phyloP scores from a whole-genome alignment of 169 alveolate species.

The Plasmodium vinckei region DNA sequence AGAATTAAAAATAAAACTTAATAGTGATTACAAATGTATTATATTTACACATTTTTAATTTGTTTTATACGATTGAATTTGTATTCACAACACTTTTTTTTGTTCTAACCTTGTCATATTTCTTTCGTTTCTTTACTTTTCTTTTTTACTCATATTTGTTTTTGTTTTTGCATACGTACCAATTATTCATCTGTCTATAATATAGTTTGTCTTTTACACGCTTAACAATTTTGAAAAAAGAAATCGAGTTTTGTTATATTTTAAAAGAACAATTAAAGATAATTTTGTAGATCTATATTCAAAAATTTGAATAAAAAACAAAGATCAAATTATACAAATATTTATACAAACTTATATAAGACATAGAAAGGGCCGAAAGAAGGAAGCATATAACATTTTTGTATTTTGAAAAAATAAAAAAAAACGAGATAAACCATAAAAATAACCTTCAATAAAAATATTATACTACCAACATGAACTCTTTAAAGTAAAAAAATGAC shows the following conservation, averaged over 20 bases:
- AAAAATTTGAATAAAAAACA: neutral
- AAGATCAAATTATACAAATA: neutral
- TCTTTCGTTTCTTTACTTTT: neutral
- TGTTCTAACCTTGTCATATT: neutral
- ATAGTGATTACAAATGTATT: neutral
- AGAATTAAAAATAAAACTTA: slow-evolving; percentile 6
- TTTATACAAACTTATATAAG: neutral
- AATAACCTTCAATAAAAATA: slow-evolving; percentile 2
- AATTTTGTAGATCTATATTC: too few relatives aligned
- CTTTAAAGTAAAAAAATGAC: slow-evolving; percentile 29
- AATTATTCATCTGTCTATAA: too few relatives aligned
- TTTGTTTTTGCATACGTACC: too few relatives aligned
- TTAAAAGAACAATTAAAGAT: too few relatives aligned
- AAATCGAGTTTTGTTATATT: too few relatives aligned
- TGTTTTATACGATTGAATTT: slow-evolving; percentile 12
- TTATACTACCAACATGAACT: slow-evolving; percentile 29
- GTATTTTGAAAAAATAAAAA: neutral
- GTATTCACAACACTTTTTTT: neutral
- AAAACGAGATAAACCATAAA: neutral
- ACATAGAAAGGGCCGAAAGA: neutral
- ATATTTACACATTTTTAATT: neutral
- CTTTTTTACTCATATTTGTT: too few relatives aligned
- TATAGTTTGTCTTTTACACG: too few relatives aligned
- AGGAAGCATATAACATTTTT: neutral
- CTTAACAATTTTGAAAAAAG: too few relatives aligned